Evolutionary conservation across 495 filamentous ascomycete species (phyloP).

Genomic region (Hypoxylon crocopeplum): DNA sequence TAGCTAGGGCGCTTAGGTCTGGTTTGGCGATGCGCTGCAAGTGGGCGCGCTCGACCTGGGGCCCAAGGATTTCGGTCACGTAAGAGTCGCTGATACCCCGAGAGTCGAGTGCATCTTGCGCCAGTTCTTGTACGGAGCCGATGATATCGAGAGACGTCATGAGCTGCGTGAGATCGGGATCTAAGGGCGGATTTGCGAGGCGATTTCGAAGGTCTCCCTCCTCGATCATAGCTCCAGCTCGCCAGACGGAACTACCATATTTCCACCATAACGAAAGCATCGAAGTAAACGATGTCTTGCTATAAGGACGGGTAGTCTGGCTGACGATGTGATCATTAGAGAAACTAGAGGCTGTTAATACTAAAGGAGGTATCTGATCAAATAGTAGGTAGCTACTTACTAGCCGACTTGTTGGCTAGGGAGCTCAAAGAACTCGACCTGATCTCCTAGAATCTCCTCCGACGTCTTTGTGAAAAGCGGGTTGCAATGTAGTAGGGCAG

Average conservation of each 20-base stretch:
- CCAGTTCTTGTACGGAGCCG: constrained; percentile 12
- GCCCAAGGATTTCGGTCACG: constrained; percentile 49
- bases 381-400: constrained; percentile 14
- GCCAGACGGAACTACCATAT: constrained; percentile 34
- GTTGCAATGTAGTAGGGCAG: constrained; percentile 32
- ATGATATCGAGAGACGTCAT: constrained; percentile 23
- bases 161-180: constrained; percentile 16
- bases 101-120: constrained; percentile 6
- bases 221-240: constrained; percentile 11
- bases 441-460: constrained; percentile 23
- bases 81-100: constrained; percentile 30
- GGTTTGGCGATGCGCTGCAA: constrained; percentile 31
- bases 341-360: constrained; percentile 19
- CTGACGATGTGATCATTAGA: constrained; percentile 1
- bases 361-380: background rate
- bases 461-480: constrained; percentile 33
- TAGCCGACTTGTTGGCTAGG: constrained; percentile 31
- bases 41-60: constrained; percentile 57
- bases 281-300: constrained; percentile 12
- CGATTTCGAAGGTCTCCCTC: constrained; percentile 22
- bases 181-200: constrained; percentile 18
- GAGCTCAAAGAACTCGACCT: constrained; percentile 29
- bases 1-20: constrained; percentile 19
- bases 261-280: constrained; percentile 23
- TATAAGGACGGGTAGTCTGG: constrained; percentile 26